Base-by-base conservation (phyloP, 2,329 filamentous ascomycete genomes). In the Arthrobotrys entomopaga region DNA sequence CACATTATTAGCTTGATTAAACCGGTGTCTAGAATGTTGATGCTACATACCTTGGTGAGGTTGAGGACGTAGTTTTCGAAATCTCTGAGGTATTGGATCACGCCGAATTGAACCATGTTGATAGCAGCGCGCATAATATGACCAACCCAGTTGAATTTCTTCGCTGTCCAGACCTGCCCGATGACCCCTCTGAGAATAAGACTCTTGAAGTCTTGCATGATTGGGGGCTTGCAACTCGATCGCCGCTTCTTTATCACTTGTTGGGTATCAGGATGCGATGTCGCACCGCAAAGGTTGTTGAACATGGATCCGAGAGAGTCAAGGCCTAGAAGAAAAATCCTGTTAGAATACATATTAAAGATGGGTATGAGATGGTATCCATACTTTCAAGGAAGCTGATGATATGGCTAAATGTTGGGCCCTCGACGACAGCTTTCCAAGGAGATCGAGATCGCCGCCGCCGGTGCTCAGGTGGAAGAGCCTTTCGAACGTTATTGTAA, bases 71-170 rank as follows among this genome's bases (percentile, higher is more conserved):
- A 73, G 26, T 73, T 65, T 46, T 73, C 69, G 40, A 73, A 73
- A 22, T 73, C 69, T 24, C 69, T 42, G 2, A 73, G 61, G 16
- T 56, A 65, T 19, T 60, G 54, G 13, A 73, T 73, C 8, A 56
- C 69, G 11, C 69, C 69, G 15, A 66, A 57, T 24, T 65, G 54
- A 26, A 73, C 69, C 69, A 73, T 73, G 34, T 73, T 73, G 40
- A 73, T 59, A 1, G 69, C 69, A 4, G 69, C 69, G 2, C 69
- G 60, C 61, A 73, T 65, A 16, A 73, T 65, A 16, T 73, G 69
- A 7, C 54, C 56, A 13, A 66, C 61, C 61, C 61, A 66, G 13
- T 42, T 65, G 43, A 73, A 73, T 16, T 66, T 61, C 40, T 57
- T 43, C 24, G 58, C 59, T 29, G 53, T 57, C 61, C 60, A 73